These are phyloP conservation scores for Apiospora aurea DNA, from an alignment of 2,329 filamentous ascomycete species.

Conservation along the genomic window DNA sequence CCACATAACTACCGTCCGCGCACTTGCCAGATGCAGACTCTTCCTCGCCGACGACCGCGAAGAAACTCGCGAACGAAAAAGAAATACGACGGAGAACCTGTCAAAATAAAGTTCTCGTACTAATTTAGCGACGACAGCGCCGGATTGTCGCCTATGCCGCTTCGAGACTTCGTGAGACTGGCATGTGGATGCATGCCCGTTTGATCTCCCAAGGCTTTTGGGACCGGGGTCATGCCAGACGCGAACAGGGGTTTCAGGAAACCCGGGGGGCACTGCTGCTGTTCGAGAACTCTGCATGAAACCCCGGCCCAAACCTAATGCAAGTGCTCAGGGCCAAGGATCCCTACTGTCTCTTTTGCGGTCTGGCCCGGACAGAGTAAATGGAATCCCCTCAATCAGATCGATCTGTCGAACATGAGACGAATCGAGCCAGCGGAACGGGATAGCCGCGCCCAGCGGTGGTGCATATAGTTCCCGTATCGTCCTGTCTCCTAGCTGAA, in stretches of 20 bases:
- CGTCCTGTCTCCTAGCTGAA: not conserved
- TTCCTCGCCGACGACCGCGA: no score
- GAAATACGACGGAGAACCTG: not conserved
- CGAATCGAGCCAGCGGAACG: not conserved
- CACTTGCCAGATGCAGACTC: not conserved
- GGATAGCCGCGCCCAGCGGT: not conserved
- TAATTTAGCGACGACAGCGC: not conserved
- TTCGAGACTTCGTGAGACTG: not conserved
- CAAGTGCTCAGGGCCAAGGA: not conserved
- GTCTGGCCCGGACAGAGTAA: not conserved
- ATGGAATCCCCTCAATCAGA: not conserved
- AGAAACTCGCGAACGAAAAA: no score
- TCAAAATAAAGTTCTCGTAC: not conserved
- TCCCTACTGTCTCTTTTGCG: not conserved
- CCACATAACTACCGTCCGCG: not conserved
- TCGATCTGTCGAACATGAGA: not conserved
- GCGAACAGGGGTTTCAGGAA: not conserved
- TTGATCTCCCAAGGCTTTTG: not conserved
- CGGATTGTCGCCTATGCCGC: not conserved
- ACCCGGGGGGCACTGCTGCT: not conserved
- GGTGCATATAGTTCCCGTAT: not conserved
- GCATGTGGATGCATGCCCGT: constrained; percentile 4
- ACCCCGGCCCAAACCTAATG: constrained; percentile 20
- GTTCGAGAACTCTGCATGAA: constrained; percentile 13
- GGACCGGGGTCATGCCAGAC: not conserved